Evolutionary conservation across 2,329 filamentous ascomycete genomes (phyloP).

Genomic region (Phoma sp.): DNA sequence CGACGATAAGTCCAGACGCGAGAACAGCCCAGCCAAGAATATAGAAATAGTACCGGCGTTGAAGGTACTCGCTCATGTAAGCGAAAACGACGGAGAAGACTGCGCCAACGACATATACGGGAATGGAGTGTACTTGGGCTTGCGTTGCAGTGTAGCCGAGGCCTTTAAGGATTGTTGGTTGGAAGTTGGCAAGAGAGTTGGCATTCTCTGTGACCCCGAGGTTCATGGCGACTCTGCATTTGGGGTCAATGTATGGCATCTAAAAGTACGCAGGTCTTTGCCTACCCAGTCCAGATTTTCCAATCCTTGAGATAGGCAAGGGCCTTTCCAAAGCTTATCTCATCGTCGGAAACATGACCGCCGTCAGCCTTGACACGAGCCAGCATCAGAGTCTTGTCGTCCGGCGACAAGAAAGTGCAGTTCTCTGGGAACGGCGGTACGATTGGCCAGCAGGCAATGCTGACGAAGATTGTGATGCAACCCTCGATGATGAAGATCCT

Average conservation of each 20-base stretch:
- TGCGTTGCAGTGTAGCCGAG: conserved; percentile 43
- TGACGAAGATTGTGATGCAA: conserved; percentile 57
- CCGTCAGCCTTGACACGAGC: conserved; percentile 58
- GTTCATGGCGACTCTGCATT: conserved; percentile 32
- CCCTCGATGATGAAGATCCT: conserved; percentile 68
- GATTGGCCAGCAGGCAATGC: conserved; percentile 54
- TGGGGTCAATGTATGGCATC: no score
- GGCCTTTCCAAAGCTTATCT: conserved; percentile 55
- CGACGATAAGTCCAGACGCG: conserved; percentile 57
- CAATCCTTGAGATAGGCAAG: conserved; percentile 54
- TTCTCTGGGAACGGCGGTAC: conserved; percentile 58
- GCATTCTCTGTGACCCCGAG: conserved; percentile 41
- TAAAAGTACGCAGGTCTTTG: neutral
- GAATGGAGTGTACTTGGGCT: conserved; percentile 45
- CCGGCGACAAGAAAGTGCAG: conserved; percentile 57
- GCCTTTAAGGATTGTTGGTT: conserved; percentile 45
- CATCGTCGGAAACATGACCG: conserved; percentile 53
- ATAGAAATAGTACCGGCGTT: conserved; percentile 40
- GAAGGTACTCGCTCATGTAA: conserved; percentile 34
- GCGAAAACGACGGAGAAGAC: conserved; percentile 39
- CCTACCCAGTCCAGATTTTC: conserved; percentile 63
- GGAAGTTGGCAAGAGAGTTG: conserved; percentile 41
- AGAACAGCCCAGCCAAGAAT: conserved; percentile 46
- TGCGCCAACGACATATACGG: conserved; percentile 42
- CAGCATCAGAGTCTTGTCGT: conserved; percentile 59